phyloP scores from a whole-genome alignment of 1,284 basidiomycete genomes.

The Heterobasidion irregulare region DNA sequence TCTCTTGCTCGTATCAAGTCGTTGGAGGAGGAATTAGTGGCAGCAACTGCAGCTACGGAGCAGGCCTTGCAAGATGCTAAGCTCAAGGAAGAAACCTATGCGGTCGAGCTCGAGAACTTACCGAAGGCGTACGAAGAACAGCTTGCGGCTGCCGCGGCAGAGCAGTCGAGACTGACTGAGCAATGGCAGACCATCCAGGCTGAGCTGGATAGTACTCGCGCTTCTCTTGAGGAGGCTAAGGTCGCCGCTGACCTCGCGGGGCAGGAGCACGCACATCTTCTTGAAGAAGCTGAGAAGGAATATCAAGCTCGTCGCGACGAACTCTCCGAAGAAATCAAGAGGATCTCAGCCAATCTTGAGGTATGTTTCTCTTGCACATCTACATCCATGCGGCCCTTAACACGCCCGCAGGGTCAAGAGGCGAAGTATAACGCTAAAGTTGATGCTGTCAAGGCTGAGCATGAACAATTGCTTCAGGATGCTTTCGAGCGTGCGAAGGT shows the following conservation, averaged over 20 bases:
- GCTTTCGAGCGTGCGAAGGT: conserved; percentile 76
- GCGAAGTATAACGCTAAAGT: conserved; percentile 59
- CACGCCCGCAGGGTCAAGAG: conserved; percentile 49
- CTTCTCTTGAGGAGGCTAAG: conserved; percentile 39
- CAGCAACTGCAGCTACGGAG: conserved; percentile 38
- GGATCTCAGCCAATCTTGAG: conserved; percentile 53
- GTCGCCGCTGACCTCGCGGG: conserved; percentile 33
- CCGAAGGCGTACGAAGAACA: conserved; percentile 37
- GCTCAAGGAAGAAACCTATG: conserved; percentile 40
- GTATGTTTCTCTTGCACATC: conserved; percentile 26
- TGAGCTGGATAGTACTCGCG: conserved; percentile 35
- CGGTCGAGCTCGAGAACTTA: conserved; percentile 30
- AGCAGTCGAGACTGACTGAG: conserved; percentile 34
- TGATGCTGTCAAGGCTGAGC: conserved; percentile 57
- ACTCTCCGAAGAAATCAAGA: conserved; percentile 48
- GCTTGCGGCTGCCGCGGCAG: conserved; percentile 34
- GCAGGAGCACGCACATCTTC: conserved; percentile 36
- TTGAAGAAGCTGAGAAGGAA: conserved; percentile 41
- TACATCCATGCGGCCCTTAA: neutral
- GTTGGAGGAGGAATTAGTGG: conserved; percentile 43
- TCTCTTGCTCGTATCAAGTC: conserved; percentile 37
- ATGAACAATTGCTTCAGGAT: conserved; percentile 54
- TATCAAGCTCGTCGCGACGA: conserved; percentile 43
- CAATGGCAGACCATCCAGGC: conserved; percentile 38
- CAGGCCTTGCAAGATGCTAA: conserved; percentile 43